A percentile compares a stretch with the other conserved stretches of the same genome.
Evolutionary conservation across 2,329 filamentous ascomycete genomes (phyloP).

Genomic region (Aspergillus awamori): DNA sequence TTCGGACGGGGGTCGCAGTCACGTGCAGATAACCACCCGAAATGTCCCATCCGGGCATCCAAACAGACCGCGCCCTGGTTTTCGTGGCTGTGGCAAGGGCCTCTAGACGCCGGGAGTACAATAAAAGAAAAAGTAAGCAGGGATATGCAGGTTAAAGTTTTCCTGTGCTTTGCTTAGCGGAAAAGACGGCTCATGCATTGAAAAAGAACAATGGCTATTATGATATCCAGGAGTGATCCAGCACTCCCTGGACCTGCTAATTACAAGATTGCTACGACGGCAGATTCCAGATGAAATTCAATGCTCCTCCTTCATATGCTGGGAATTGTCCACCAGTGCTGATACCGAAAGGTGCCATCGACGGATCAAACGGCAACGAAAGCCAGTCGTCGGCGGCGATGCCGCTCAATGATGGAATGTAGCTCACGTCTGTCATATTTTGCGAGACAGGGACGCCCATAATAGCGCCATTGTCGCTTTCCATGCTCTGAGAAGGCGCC

Average conservation of each 20-base stretch:
- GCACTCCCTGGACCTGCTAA: neutral
- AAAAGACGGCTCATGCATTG: neutral
- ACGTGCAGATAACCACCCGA: conserved; percentile 22
- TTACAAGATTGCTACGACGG: conserved; percentile 30
- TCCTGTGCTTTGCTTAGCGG: neutral
- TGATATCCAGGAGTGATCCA: neutral
- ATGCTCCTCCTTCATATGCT: conserved; percentile 42
- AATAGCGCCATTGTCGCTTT: conserved; percentile 24
- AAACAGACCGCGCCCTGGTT: conserved; percentile 14
- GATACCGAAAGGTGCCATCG: conserved; percentile 48
- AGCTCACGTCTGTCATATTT: conserved; percentile 31
- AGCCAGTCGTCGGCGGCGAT: conserved; percentile 46
- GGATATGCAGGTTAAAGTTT: conserved; percentile 4
- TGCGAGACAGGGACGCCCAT: conserved; percentile 28
- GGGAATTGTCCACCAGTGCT: conserved; percentile 42
- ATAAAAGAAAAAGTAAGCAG: neutral
- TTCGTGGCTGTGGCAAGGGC: conserved; percentile 5
- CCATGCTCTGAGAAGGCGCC: conserved; percentile 31
- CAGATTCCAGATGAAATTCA: conserved; percentile 50
- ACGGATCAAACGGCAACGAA: conserved; percentile 47
- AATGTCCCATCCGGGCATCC: conserved; percentile 16
- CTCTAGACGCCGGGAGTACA: neutral
- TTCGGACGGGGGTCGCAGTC: conserved; percentile 7
- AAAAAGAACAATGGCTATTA: neutral
- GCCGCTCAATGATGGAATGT: conserved; percentile 34